These are phyloP conservation scores for Leptodermis oblonga DNA, from an alignment of 257 asterid species.

Conservation along the genomic window DNA sequence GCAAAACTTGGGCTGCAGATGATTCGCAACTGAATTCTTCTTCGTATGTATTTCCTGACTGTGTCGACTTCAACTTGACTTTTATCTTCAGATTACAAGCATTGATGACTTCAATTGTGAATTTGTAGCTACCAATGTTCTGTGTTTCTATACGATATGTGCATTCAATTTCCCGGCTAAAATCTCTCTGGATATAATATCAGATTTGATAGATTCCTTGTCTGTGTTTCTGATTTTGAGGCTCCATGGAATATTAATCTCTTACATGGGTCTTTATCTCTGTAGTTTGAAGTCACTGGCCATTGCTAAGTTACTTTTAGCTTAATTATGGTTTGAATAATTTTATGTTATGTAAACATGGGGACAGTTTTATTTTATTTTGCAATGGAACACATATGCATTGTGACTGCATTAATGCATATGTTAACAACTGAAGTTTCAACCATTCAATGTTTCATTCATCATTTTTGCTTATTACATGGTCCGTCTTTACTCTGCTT, in stretches of 20 bases:
- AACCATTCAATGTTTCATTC: neutral
- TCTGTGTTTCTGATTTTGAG: slow-evolving; percentile 1
- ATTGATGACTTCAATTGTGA: neutral
- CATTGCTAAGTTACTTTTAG: neutral
- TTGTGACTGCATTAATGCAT: neutral
- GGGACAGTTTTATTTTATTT: neutral
- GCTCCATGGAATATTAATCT: neutral
- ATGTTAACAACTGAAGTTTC: neutral
- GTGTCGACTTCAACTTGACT: slow-evolving; percentile 9
- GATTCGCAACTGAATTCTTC: slow-evolving; percentile 57
- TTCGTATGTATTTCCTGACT: slow-evolving; percentile 45
- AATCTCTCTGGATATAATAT: neutral
- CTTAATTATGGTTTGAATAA: neutral
- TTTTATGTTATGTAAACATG: neutral
- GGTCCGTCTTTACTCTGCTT: neutral
- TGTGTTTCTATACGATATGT: neutral
- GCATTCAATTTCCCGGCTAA: neutral
- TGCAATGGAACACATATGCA: neutral
- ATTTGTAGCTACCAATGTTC: neutral
- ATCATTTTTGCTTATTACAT: slow-evolving; percentile 25
- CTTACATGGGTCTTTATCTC: neutral
- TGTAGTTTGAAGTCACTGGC: neutral
- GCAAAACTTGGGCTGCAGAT: slow-evolving; percentile 97
- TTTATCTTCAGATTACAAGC: neutral
- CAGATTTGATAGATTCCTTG: neutral